phyloP scores from a whole-genome alignment of 2,329 filamentous ascomycete species.

The Metarhizium guizhouense region DNA sequence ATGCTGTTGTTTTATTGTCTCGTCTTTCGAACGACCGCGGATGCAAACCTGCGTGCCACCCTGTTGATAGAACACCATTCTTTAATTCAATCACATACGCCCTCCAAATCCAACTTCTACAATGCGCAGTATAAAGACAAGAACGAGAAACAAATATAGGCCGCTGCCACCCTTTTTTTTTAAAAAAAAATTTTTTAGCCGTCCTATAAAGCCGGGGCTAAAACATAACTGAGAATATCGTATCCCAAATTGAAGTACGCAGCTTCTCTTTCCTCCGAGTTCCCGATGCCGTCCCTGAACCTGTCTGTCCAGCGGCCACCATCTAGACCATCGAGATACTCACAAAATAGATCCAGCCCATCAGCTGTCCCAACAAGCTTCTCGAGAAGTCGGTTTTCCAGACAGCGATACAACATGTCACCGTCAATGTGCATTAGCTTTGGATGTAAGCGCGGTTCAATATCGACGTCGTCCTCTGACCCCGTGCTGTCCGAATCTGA shows the following conservation, averaged over 20 bases:
- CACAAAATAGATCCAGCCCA: constrained; percentile 31
- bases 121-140: not conserved
- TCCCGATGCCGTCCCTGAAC: constrained; percentile 15
- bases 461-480: constrained; percentile 11
- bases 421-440: constrained; percentile 58
- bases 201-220: constrained; percentile 38
- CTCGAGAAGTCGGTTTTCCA: constrained; percentile 38
- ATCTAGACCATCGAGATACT: constrained; percentile 42
- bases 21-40: too few species aligned
- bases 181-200: not conserved
- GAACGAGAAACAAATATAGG: not conserved
- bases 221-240: constrained; percentile 42
- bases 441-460: constrained; percentile 30
- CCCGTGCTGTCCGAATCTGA: constrained; percentile 9
- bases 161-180: not conserved
- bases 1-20: too few species aligned
- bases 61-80: too few species aligned
- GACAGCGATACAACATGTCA: constrained; percentile 49
- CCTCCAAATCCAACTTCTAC: too few species aligned
- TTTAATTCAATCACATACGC: too few species aligned
- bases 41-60: too few species aligned
- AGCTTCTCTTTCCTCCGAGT: constrained; percentile 11
- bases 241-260: constrained; percentile 43
- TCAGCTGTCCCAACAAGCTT: constrained; percentile 25
- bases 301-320: constrained; percentile 29